A percentile compares a stretch with the other conserved stretches of the same genome.
phyloP scores from a whole-genome alignment of 176 grass and related monocot genomes.

The Lolium multiflorum region DNA sequence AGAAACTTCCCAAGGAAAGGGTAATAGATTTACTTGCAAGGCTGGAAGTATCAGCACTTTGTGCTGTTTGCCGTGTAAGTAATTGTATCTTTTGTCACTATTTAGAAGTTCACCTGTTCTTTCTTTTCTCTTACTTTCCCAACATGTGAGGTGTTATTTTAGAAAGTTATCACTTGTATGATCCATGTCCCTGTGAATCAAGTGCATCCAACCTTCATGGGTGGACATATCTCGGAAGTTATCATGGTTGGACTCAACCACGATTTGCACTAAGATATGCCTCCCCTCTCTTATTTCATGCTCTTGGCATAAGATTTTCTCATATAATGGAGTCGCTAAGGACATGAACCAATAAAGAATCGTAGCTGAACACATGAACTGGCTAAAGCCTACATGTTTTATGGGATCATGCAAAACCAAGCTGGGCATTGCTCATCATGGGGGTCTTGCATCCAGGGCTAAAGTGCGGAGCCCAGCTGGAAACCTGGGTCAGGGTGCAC shows the following conservation, averaged over 20 bases:
- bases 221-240: not conserved
- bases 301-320: not conserved
- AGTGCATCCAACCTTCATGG: slow-evolving; percentile 5
- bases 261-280: not conserved
- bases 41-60: slow-evolving; percentile 76
- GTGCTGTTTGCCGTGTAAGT: slow-evolving; percentile 85
- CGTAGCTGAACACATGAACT: not conserved
- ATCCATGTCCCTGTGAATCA: slow-evolving; percentile 17
- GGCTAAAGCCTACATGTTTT: slow-evolving; percentile 6
- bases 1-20: slow-evolving; percentile 75
- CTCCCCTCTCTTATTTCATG: not conserved
- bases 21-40: slow-evolving; percentile 77
- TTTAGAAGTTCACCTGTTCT: slow-evolving; percentile 25
- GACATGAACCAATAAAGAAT: not conserved
- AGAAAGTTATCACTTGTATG: slow-evolving; percentile 25
- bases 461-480: not conserved
- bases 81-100: slow-evolving; percentile 26
- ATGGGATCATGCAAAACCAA: not conserved
- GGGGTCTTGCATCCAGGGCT: slow-evolving; percentile 16
- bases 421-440: slow-evolving; percentile 1
- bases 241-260: slow-evolving; percentile 1
- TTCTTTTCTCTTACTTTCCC: slow-evolving; percentile 8
- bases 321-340: not conserved
- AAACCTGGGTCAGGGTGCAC: not conserved
- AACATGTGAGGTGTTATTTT: not conserved